A percentile compares a stretch with the other conserved stretches of the same genome.
These are phyloP conservation scores for Auricularia heimuer DNA, from an alignment of 768 basidiomycete species.

Conservation along the genomic window DNA sequence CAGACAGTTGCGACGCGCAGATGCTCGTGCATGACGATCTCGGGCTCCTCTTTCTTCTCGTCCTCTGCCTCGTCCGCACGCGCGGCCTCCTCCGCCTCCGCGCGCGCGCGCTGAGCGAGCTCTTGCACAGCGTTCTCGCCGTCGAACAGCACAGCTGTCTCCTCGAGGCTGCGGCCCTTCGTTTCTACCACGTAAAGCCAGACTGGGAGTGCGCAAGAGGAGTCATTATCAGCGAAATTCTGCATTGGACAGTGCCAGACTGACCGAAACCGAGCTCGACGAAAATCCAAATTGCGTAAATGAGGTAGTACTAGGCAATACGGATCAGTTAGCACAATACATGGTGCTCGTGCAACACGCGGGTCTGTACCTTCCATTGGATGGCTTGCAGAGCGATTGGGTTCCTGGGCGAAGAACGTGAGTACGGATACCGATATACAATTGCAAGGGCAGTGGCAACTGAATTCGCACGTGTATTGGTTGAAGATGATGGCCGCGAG, in stretches of 20 bases:
- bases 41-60: background rate
- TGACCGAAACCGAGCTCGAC: constrained; percentile 1
- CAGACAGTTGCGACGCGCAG: no score
- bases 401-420: constrained; percentile 5
- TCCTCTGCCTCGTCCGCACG: background rate
- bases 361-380: constrained; percentile 9
- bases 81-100: background rate
- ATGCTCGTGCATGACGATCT: constrained; percentile 3
- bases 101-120: constrained; percentile 3
- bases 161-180: constrained; percentile 16
- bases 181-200: constrained; percentile 9
- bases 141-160: constrained; percentile 16
- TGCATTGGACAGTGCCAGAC: background rate
- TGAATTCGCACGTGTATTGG: constrained; percentile 10
- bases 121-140: constrained; percentile 10
- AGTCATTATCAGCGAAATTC: background rate
- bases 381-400: constrained; percentile 15
- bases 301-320: constrained; percentile 2
- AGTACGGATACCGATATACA: no score
- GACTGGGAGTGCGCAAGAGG: background rate
- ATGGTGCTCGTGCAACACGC: background rate
- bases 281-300: constrained; percentile 4
- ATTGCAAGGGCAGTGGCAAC: background rate
- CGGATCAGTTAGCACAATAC: background rate
- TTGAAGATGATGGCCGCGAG: constrained; percentile 23